phyloP scores from a whole-genome alignment of 2,329 filamentous ascomycete genomes.

The Dryadomyces quercus-mongolicae region DNA sequence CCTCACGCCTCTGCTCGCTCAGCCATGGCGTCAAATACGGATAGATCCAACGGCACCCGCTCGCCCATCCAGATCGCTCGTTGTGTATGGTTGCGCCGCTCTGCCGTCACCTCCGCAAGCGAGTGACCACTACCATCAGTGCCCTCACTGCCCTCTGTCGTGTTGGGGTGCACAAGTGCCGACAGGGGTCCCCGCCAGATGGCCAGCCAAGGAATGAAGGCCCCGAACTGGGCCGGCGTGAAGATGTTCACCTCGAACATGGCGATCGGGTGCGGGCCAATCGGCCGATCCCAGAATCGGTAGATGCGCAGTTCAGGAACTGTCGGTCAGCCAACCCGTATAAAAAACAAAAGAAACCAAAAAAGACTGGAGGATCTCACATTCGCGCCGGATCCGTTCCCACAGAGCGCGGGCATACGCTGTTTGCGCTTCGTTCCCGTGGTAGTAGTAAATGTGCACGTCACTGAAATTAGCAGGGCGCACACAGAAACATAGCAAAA shows the following conservation, averaged over 20 bases:
- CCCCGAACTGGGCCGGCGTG: constrained; percentile 76
- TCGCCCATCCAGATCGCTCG: constrained; percentile 66
- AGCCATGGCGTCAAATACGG: constrained; percentile 28
- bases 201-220: constrained; percentile 75
- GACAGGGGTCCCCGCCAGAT: constrained; percentile 72
- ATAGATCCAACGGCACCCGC: constrained; percentile 46
- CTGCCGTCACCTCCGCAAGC: constrained; percentile 16
- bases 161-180: constrained; percentile 74
- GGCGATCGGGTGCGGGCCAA: constrained; percentile 71
- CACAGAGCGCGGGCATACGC: constrained; percentile 61
- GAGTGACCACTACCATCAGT: constrained; percentile 5
- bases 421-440: constrained; percentile 47
- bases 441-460: constrained; percentile 74
- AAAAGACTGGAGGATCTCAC: constrained; percentile 28
- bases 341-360: background rate
- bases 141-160: constrained; percentile 20
- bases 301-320: constrained; percentile 82
- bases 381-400: constrained; percentile 70
- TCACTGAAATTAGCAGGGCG: constrained; percentile 35
- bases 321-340: constrained; percentile 18
- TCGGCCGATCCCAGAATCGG: constrained; percentile 58
- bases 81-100: constrained; percentile 49
- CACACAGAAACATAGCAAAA: too few relatives aligned
- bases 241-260: constrained; percentile 94
- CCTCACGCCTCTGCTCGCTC: background rate